Conservation (phyloP, 805 yeast species). For the Kodamaea leandrae region DNA sequence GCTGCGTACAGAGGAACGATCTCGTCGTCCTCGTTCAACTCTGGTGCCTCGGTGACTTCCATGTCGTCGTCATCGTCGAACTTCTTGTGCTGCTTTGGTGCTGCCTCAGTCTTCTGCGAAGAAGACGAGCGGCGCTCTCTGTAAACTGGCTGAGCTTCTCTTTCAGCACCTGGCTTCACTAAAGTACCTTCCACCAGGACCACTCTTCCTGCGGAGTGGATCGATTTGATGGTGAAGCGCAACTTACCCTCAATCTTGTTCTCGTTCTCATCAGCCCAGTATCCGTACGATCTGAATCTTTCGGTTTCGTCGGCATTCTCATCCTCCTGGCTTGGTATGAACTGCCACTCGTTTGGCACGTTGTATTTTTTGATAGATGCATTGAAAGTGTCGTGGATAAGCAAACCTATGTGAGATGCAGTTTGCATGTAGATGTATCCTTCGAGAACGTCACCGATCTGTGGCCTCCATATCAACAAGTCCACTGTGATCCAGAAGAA, state of each 20-base stretch:
- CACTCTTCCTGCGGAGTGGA: slow-evolving; percentile 76
- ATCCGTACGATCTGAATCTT: slow-evolving; percentile 63
- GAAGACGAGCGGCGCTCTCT: slow-evolving; percentile 34
- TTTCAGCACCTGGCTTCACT: slow-evolving; percentile 54
- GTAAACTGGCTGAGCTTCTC: slow-evolving; percentile 54
- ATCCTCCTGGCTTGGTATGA: slow-evolving; percentile 75
- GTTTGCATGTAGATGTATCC: slow-evolving; percentile 91
- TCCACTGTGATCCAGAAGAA: slow-evolving; percentile 86
- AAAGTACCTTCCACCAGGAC: slow-evolving; percentile 89
- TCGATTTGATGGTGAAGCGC: slow-evolving; percentile 66
- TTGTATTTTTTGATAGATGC: slow-evolving; percentile 83
- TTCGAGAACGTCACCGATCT: slow-evolving; percentile 79
- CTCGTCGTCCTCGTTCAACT: slow-evolving; percentile 17
- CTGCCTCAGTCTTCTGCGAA: slow-evolving; percentile 12
- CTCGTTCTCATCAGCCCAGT: slow-evolving; percentile 81
- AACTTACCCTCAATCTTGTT: slow-evolving; percentile 79
- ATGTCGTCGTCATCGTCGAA: slow-evolving; percentile 19
- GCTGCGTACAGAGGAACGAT: slow-evolving; percentile 18
- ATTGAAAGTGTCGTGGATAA: slow-evolving; percentile 90
- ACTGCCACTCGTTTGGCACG: slow-evolving; percentile 85
- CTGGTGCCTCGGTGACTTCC: slow-evolving; percentile 15
- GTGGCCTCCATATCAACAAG: slow-evolving; percentile 85
- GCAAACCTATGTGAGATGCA: slow-evolving; percentile 89
- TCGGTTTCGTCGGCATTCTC: slow-evolving; percentile 34
- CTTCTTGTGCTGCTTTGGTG: slow-evolving; percentile 44